Evolutionary conservation across 441 rosid species (phyloP), one percentile per base, ranked within the genome.

Genomic region (Arabidopsis hybrid): DNA sequence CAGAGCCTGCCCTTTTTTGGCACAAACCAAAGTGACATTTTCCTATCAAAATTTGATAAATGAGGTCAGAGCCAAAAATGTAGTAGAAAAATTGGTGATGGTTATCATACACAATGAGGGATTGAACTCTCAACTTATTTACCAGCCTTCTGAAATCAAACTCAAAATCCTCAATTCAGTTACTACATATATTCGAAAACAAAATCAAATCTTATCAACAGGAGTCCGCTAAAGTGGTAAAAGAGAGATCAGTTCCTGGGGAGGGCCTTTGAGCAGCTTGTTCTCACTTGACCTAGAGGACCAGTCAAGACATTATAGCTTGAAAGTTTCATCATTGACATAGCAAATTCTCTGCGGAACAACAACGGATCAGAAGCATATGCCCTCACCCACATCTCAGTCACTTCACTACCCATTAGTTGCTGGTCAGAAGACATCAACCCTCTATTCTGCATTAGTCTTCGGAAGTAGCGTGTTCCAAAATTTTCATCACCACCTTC

Each of bases 301-400:
- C 81, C 88, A 36, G 89, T 84, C 86, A 88, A 78, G 58, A 85
- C 85, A 50, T 74, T 72, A 42, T 81, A 85, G 67, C 78, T 84
- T 3, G 96, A 88, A 64, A 89, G 87, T 83, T 85, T 91, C 90
- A 88, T 84, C 93, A 89, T 91, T 17, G 89, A 77, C 71, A 64
- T 50, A 9, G 91, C 86, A 72, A 88, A 91, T 71, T 88, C 89
- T 18, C 78, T 60, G 8, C 76, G 81, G 74, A 89, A 88, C 82
- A 87, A 64, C 53, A 67, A 65, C 6, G 80, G 47, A 78, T 87
- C 89, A 7, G 89, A 87, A 70, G 97, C 91, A 61, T 84, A 87
- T 29, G 88, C 91, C 76, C 83, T 83, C 58, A 91, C 89, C 91
- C 93, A 91, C 52, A 65, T 66, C 67, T 81, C 73, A 0, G 89